A percentile compares a stretch with the other conserved stretches of the same genome.
phyloP scores from a whole-genome alignment of 1,284 basidiomycete species.

The Fistulinella cinereoalba region DNA sequence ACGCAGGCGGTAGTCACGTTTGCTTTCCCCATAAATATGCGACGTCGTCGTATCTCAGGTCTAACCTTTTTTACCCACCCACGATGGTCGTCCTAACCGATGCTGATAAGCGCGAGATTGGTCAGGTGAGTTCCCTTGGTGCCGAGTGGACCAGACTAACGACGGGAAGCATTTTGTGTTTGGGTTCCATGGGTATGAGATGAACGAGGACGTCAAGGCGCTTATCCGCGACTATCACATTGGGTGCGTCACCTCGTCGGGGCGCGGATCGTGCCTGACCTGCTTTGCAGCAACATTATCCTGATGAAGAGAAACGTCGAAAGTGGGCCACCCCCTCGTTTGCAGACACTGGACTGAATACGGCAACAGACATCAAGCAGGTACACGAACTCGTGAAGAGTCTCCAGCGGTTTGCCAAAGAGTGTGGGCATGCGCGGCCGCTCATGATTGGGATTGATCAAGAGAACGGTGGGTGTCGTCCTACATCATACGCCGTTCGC shows the following conservation, averaged over 20 bases:
- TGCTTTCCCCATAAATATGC: slow-evolving; percentile 8
- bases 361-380: slow-evolving; percentile 53
- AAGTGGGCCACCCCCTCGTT: slow-evolving; percentile 43
- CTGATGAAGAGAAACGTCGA: slow-evolving; percentile 66
- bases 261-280: not conserved
- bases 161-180: slow-evolving; percentile 60
- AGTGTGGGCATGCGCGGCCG: slow-evolving; percentile 52
- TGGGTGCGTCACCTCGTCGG: slow-evolving; percentile 37
- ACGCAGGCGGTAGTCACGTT: not conserved
- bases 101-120: slow-evolving; percentile 46
- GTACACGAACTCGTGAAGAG: slow-evolving; percentile 45
- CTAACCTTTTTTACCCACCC: not conserved
- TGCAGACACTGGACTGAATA: too few species aligned
- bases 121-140: slow-evolving; percentile 41
- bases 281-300: slow-evolving; percentile 48
- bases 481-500: not conserved
- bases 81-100: slow-evolving; percentile 35
- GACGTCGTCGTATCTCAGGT: not conserved
- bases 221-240: slow-evolving; percentile 62
- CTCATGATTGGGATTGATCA: slow-evolving; percentile 70
- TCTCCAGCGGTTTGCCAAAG: slow-evolving; percentile 54
- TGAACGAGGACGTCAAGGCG: slow-evolving; percentile 50
- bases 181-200: slow-evolving; percentile 59
- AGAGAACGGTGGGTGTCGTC: slow-evolving; percentile 52
- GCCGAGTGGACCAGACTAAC: not conserved